Evolutionary conservation across 257 asterid species (phyloP).

Genomic region (Fraxinus quadrangulata): DNA sequence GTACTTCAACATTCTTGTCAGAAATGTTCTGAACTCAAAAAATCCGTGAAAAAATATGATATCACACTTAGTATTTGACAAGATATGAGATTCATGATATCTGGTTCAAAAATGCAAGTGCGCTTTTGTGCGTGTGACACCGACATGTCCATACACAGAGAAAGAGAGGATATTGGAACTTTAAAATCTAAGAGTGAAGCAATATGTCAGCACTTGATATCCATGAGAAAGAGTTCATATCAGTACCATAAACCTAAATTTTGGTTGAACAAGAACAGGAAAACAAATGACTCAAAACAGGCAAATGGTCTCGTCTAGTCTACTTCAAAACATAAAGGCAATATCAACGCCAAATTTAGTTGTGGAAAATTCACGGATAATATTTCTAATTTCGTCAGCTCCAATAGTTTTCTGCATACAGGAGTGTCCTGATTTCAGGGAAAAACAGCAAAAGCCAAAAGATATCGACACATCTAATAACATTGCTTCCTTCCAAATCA

Average conservation of each 20-base stretch:
- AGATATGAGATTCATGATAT: background rate
- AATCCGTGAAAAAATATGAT: background rate
- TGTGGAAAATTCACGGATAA: background rate
- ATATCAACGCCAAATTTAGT: background rate
- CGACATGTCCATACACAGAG: background rate
- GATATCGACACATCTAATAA: background rate
- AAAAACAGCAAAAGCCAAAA: background rate
- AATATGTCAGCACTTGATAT: conserved; percentile 3
- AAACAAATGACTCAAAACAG: background rate
- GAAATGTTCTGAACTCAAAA: background rate
- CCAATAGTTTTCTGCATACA: background rate
- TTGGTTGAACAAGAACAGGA: background rate
- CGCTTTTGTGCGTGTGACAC: background rate
- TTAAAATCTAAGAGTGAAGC: background rate
- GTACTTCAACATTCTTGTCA: background rate
- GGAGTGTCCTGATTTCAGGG: background rate
- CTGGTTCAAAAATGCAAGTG: background rate
- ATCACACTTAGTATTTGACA: background rate
- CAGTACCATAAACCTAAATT: background rate
- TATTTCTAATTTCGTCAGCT: background rate
- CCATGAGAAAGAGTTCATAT: background rate
- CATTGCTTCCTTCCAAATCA: background rate
- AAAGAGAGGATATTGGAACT: background rate
- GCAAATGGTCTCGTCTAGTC: background rate
- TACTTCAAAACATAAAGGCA: background rate